Evolutionary conservation across 2,329 filamentous ascomycete species (phyloP), one percentile per base, ranked within the genome.

Genomic region (Teratosphaeriaceae sp.): DNA sequence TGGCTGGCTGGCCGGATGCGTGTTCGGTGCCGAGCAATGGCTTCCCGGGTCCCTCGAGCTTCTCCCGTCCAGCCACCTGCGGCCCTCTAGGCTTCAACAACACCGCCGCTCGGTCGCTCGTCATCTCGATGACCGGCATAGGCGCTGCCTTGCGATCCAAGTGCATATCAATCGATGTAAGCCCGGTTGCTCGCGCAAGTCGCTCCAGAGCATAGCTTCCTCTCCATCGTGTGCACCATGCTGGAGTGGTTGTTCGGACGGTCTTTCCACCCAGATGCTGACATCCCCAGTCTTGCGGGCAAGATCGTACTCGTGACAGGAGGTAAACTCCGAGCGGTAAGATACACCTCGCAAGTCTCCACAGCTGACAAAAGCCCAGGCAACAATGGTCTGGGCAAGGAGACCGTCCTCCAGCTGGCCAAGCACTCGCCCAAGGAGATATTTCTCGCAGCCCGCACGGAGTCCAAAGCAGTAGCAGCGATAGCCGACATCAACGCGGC

Each of bases 401-500:
- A 34, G 12, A 34, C 31, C 15, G 31, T 34, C 6, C n/a, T 34
- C 11, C 31, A 34, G 15, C 31, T 34, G 11, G 15, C 31, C 31
- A 34, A 34, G 12, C 31, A 34, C 15, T 3, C 11, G 15, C 15
- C 31, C 18, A 3, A 34, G 15, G 27, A 30, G 6, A 70, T 75
- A 50, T 73, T 67, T 53, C 63, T 76, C 43, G 64, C 65, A 23
- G 67, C 68, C 1, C 68, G 70, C 44, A 67, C 59, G 27, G 51
- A 57, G 9, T 63, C 60, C 34, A 70, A 68, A 53, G 69, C 68
- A 24, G 44, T 54, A 9, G 50, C 58, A 18, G 63, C 66, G 8
- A 67, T 72, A 42, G 34, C 54, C 15, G 58, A 64, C 15, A 60
- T 70, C 52, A 58, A 62, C 11, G 42, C 45, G 5, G 33, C 46